phyloP scores from a whole-genome alignment of 1,284 basidiomycete species.

The Tilletia caries region DNA sequence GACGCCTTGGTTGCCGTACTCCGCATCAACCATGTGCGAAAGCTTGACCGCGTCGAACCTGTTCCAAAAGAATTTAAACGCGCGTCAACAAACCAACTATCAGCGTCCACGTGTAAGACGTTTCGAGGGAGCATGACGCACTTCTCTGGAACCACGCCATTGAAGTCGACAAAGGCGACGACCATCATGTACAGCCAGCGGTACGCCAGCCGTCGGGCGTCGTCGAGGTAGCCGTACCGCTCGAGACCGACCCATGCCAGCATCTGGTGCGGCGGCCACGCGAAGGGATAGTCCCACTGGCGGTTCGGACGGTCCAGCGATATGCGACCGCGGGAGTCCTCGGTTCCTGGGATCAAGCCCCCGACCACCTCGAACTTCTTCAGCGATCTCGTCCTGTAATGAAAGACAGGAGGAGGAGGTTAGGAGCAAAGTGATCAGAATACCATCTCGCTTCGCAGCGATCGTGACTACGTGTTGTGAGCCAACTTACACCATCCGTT shows the following conservation, averaged over 20 bases:
- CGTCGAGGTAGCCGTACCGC: constrained; percentile 89
- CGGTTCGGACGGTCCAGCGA: constrained; percentile 95
- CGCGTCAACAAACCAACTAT: constrained; percentile 5
- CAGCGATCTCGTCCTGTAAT: constrained; percentile 72
- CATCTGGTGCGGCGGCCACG: constrained; percentile 70
- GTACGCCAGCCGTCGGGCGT: constrained; percentile 88
- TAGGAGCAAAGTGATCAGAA: too few species aligned
- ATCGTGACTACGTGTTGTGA: too few species aligned
- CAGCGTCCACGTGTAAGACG: constrained; percentile 16
- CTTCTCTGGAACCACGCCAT: constrained; percentile 95
- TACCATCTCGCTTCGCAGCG: too few species aligned
- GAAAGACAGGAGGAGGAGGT: too few species aligned
- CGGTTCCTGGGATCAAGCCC: constrained; percentile 93
- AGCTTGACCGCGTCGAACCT: constrained; percentile 92
- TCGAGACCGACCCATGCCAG: constrained; percentile 96
- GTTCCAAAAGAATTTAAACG: neutral
- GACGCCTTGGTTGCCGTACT: constrained; percentile 96
- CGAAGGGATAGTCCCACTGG: constrained; percentile 72
- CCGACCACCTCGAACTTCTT: constrained; percentile 94
- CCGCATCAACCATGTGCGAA: constrained; percentile 91
- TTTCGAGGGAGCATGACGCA: constrained; percentile 35
- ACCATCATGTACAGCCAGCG: constrained; percentile 86
- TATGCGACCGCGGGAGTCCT: constrained; percentile 91
- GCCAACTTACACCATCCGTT: constrained; percentile 75
- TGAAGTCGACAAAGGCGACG: constrained; percentile 67